Percentiles rank a stretch among this genome's conserved stretches.
Conservation (phyloP, 2,329 filamentous ascomycete species). For the Plectosphaerella cucumerina region DNA sequence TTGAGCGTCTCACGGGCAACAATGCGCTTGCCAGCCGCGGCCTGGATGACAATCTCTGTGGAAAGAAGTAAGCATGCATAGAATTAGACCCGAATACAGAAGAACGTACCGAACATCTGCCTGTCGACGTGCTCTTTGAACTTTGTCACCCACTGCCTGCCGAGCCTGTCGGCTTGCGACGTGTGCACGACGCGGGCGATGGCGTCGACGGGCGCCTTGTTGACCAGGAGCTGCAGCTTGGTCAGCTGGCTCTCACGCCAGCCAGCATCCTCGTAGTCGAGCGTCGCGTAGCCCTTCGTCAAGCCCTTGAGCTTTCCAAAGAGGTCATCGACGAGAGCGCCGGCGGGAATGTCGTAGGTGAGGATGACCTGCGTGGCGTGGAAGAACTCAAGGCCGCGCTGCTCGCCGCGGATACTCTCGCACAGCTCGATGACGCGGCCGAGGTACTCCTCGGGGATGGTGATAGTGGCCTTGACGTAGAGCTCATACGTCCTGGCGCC, state of each 20-base stretch:
- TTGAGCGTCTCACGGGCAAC: conserved; percentile 93
- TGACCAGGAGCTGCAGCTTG: conserved; percentile 90
- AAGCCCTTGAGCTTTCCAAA: conserved; percentile 94
- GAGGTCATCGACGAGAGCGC: conserved; percentile 91
- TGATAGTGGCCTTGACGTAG: conserved; percentile 75
- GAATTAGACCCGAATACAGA: not conserved
- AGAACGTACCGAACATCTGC: conserved; percentile 71
- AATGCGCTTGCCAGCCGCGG: conserved; percentile 75
- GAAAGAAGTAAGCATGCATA: not conserved
- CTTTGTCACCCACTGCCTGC: conserved; percentile 84
- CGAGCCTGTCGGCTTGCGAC: conserved; percentile 76
- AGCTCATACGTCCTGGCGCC: conserved; percentile 46
- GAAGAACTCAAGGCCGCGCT: conserved; percentile 87
- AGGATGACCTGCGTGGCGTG: conserved; percentile 89
- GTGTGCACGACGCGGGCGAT: conserved; percentile 85
- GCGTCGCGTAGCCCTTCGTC: conserved; percentile 91
- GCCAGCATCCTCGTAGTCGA: conserved; percentile 95
- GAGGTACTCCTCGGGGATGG: conserved; percentile 88
- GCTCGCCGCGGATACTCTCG: conserved; percentile 81
- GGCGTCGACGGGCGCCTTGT: conserved; percentile 89
- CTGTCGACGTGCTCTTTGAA: conserved; percentile 96
- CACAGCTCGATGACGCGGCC: conserved; percentile 94
- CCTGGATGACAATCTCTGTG: conserved; percentile 85
- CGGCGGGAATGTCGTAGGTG: conserved; percentile 83
- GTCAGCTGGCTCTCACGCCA: conserved; percentile 77